Evolutionary conservation across 495 filamentous ascomycete species (phyloP), one percentile per base, ranked within the genome.

Genomic region (Xylaria scruposa): DNA sequence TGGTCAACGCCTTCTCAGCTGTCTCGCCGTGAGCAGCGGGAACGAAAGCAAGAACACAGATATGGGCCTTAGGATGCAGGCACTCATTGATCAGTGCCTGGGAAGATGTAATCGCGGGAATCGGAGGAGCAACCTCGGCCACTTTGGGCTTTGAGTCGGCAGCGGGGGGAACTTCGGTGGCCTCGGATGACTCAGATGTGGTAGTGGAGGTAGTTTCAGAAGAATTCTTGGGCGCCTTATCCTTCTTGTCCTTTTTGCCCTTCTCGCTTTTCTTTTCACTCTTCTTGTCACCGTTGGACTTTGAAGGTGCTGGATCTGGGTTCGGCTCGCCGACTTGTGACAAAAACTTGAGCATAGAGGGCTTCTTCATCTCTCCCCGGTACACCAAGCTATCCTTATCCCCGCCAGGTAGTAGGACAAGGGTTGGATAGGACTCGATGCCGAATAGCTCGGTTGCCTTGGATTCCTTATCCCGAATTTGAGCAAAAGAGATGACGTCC

Each of bases 361-460:
- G 87, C 81, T 97, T 98, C 82, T 93, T 94, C 78, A 97, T 84
- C 76, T 97, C 91, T 10, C 96, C 95, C 26, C 93, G 85, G 77
- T 95, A 97, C 38, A 91, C 81, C 68, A 95, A 82, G 8, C 87
- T 85, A 19, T 94, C 89, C 29, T 90, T 89, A 68, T 86, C 84
- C 21, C 90, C 91, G 3, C 90, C 91, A 3, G 95, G 93, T 42
- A 98, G 81, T 31, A 98, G 87, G 24, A 98, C 82, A 12, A 99
- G 83, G 0, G 91, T 92, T 0, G 96, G 96, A 76, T 93, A 95
- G 68, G 90, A 88, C 9, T 85, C 84, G 26, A 98, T 84, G 64
- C 91, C 92, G 70, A 97, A 98, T 60, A 87, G 85, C 71, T 92
- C 85, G 4, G 93, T 87, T 0, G 92, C 86, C 67, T 86, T 87